Evolutionary conservation across 2,329 filamentous ascomycete genomes (phyloP).

Genomic region (Didymella pomorum): DNA sequence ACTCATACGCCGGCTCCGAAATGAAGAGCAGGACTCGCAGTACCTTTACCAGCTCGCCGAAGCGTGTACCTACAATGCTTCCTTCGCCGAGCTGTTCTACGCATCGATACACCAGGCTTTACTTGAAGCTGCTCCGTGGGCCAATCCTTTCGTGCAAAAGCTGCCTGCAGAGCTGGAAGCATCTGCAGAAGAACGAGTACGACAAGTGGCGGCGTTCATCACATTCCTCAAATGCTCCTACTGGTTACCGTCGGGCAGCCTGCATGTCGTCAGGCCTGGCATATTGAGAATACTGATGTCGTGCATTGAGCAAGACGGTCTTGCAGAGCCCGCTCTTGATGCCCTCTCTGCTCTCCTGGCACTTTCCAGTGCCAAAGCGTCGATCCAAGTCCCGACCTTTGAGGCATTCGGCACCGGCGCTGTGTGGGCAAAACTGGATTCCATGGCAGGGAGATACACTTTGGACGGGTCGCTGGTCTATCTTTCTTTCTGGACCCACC

Average conservation of each 20-base stretch:
- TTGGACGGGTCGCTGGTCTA: constrained; percentile 25
- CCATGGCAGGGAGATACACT: neutral
- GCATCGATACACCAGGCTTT: constrained; percentile 15
- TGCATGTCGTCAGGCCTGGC: constrained; percentile 32
- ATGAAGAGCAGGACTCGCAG: constrained; percentile 24
- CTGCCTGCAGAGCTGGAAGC: neutral
- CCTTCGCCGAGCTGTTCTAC: constrained; percentile 27
- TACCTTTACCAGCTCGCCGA: constrained; percentile 38
- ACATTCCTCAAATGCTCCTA: constrained; percentile 44
- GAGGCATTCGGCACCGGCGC: neutral
- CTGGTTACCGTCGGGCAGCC: constrained; percentile 34
- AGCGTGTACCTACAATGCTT: constrained; percentile 30
- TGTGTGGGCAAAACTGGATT: constrained; percentile 14
- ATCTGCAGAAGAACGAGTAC: constrained; percentile 17
- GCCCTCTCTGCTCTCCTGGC: constrained; percentile 40
- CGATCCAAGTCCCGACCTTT: constrained; percentile 16
- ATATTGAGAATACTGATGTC: constrained; percentile 27
- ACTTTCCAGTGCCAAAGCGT: constrained; percentile 19
- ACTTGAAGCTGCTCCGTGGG: constrained; percentile 8
- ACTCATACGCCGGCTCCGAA: constrained; percentile 30
- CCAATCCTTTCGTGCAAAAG: neutral
- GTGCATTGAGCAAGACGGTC: constrained; percentile 30
- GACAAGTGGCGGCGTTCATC: constrained; percentile 28
- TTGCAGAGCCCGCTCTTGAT: constrained; percentile 38
- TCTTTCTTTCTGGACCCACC: constrained; percentile 35